These are phyloP conservation scores for Phylloporus rhodoxanthus DNA, from an alignment of 768 basidiomycete species.

Conservation along the genomic window DNA sequence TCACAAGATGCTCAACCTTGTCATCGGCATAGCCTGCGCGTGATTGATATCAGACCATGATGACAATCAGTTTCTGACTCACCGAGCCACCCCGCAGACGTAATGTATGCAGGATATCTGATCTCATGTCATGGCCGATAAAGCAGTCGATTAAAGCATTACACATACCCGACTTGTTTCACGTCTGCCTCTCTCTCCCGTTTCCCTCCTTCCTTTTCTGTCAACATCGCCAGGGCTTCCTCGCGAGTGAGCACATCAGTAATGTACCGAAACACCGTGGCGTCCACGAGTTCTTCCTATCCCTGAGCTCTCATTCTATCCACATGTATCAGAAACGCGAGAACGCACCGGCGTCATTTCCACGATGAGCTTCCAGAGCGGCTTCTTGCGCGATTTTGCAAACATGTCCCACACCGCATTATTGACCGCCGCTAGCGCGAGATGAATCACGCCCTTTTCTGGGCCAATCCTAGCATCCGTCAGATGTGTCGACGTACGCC, in stretches of 20 bases:
- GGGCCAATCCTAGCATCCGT: slow-evolving; percentile 60
- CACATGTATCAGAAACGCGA: slow-evolving; percentile 7
- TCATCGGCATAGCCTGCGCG: slow-evolving; percentile 75
- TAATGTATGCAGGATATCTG: slow-evolving; percentile 89
- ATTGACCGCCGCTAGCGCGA: slow-evolving; percentile 80
- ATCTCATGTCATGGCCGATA: slow-evolving; percentile 1
- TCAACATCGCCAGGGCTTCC: slow-evolving; percentile 79
- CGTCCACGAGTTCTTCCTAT: slow-evolving; percentile 69
- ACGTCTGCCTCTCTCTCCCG: slow-evolving; percentile 71
- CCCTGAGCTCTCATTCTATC: neutral
- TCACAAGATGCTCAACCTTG: slow-evolving; percentile 76
- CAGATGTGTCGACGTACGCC: neutral
- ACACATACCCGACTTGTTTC: slow-evolving; percentile 51
- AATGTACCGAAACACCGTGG: slow-evolving; percentile 83
- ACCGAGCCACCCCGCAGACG: slow-evolving; percentile 87
- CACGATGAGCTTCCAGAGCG: slow-evolving; percentile 86
- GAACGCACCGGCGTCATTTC: slow-evolving; percentile 71
- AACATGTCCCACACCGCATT: slow-evolving; percentile 94
- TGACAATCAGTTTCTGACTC: slow-evolving; percentile 5
- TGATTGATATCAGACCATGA: neutral
- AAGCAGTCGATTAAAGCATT: neutral
- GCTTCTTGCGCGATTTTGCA: slow-evolving; percentile 70
- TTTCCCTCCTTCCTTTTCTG: slow-evolving; percentile 67
- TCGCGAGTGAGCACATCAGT: slow-evolving; percentile 86
- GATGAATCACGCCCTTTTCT: slow-evolving; percentile 89